Evolutionary conservation across 2,329 filamentous ascomycete genomes (phyloP), one percentile per base, ranked within the genome.

Genomic region (Bipolaris cookei): DNA sequence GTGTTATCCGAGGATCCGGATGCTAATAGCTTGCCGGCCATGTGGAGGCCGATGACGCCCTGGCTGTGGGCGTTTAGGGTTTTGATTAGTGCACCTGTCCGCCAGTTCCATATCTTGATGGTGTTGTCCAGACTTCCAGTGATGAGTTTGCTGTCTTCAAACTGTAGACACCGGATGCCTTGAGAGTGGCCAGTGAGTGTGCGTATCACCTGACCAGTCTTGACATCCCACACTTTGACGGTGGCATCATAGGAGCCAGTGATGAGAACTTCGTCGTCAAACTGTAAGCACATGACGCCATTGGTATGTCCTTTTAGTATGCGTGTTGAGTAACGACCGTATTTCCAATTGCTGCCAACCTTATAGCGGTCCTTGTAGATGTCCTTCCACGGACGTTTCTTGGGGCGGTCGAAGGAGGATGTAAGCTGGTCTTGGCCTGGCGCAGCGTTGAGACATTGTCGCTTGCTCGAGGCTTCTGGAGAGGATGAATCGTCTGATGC

Each of bases 271-370:
- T 91, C 91, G 64, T 98, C 93, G 66, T 96, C 91, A 60, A 99
- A 88, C 68, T 90, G 87, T 38, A 90, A 76, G 65, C 86, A 88
- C 85, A 89, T 95, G 57, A 95, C 88, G 37, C 94, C 94, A 72
- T 97, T 97, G 10, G 86, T 88, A 76, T 98, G 89, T 1, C 93
- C 94, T 66, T 88, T 89, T 76, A 99, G 92, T 11, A 90, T 86
- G 72, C 89, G 92, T 65, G 91, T 89, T 6, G 88, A 88, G 78
- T 90, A 98, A 35, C 94, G 88, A 3, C 95, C 94, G 63, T 96
- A 92, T 75, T 97, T 96, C 95, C 95, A 99, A 75, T 98, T 98
- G 58, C 89, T 95, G 49, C 95, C 94, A 45, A 99, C 92, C 75
- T 94, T 95, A 82, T 94, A 98, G 14, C 91, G 87, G 75, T 97